Evolutionary conservation across 495 filamentous ascomycete genomes (phyloP), one percentile per base, ranked within the genome.

Genomic region (Immersiella caudata): DNA sequence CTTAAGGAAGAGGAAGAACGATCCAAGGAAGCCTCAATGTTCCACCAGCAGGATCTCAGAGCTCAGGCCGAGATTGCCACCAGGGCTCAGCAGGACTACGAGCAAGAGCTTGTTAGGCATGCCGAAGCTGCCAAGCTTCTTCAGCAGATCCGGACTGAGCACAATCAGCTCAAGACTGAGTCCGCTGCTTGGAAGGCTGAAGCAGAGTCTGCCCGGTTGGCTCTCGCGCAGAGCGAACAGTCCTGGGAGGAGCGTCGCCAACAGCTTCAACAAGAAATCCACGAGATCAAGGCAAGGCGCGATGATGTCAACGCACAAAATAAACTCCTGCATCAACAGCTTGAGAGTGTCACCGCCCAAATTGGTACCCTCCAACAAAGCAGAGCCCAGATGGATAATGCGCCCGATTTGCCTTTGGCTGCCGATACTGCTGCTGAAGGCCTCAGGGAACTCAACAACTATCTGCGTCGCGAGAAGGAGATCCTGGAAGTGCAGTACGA

Each of bases 401-500:
- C 76, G 6, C 76, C 82, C 9, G 74, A 78, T 9, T 68, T 74
- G 20, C 68, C 83, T 0, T 67, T 73, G 22, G 57, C 79, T 11
- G 67, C 74, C 6, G 82, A 85, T 51, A 78, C 77, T 35, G 87
- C 85, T 46, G 75, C 88, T 20, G 90, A 92, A 65, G 90, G 91
- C 66, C 85, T 97, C 26, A 90, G 94, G 64, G 93, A 97, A 72
- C 84, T 98, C 49, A 93, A 96, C 78, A 89, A 86, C 59, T 98
- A 93, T 78, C 81, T 98, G 62, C 89, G 96, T n/a, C 88, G 91
- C 54, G 96, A 98, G 80, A 98, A 97, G 80, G 94, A 98, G 72
- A 98, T 99, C 70, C 88, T 97, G 3, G 94, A 98, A 66, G 92
- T 97, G 7, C 94, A 98, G 73, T 92, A 92, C 67, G 93, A 97